A percentile compares a stretch with the other conserved stretches of the same genome.
Conservation (phyloP, 2,329 filamentous ascomycete species). For the Trichoderma brevicompactum region DNA sequence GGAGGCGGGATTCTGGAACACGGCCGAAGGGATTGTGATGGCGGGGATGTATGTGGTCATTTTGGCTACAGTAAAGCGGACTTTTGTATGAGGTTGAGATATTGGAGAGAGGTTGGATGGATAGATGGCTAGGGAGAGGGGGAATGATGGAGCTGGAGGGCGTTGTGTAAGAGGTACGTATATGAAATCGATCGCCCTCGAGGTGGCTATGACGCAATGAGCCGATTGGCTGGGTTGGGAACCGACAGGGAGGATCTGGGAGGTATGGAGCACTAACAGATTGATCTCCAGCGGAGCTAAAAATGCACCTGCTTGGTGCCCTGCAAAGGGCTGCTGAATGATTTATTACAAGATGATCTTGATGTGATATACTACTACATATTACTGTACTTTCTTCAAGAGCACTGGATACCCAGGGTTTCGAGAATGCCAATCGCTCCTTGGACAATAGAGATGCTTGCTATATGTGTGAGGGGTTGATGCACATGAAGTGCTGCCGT, state of each 20-base stretch:
- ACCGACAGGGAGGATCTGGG: background rate
- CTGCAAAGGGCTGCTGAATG: too few species aligned
- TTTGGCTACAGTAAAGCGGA: background rate
- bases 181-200: background rate
- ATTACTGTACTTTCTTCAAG: too few species aligned
- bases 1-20: slow-evolving; percentile 73
- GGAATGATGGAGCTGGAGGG: background rate
- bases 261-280: background rate
- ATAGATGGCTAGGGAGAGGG: background rate
- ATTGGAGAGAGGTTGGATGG: background rate
- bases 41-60: slow-evolving; percentile 85
- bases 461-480: too few species aligned
- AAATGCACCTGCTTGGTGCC: background rate
- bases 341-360: too few species aligned
- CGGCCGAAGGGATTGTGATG: slow-evolving; percentile 70
- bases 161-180: background rate
- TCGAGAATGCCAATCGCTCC: too few species aligned
- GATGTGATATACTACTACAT: too few species aligned
- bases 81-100: background rate
- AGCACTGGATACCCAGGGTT: too few species aligned
- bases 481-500: too few species aligned
- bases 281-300: background rate
- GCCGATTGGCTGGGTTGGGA: slow-evolving; percentile 12
- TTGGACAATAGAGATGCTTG: too few species aligned
- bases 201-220: slow-evolving; percentile 23